Evolutionary conservation across 495 filamentous ascomycete species (phyloP).

Genomic region (Sporormia fimetaria): DNA sequence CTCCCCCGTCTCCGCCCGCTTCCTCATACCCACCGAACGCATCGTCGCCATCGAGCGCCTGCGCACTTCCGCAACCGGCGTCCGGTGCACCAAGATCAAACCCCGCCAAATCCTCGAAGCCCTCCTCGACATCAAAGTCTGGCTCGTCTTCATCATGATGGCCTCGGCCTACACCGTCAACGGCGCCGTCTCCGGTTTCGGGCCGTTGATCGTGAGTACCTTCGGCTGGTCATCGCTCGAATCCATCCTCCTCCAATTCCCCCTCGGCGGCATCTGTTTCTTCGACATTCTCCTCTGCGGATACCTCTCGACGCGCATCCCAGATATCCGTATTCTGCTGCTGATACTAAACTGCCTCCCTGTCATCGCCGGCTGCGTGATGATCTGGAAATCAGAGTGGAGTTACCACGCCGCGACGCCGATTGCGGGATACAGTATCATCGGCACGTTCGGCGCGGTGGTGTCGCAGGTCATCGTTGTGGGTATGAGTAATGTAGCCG

Average conservation of each 20-base stretch:
- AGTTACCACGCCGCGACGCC: slow-evolving; percentile 49
- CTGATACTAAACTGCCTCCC: slow-evolving; percentile 54
- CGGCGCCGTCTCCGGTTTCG: slow-evolving; percentile 65
- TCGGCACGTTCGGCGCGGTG: slow-evolving; percentile 58
- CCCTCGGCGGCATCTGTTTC: slow-evolving; percentile 52
- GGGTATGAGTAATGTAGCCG: slow-evolving; percentile 62
- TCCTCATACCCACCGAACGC: slow-evolving; percentile 40
- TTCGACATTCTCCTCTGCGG: slow-evolving; percentile 55
- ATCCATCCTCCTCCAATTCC: slow-evolving; percentile 62
- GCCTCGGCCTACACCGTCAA: slow-evolving; percentile 58
- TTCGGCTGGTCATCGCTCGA: slow-evolving; percentile 58
- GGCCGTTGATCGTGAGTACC: slow-evolving; percentile 60
- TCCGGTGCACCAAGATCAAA: slow-evolving; percentile 44
- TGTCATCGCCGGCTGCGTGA: slow-evolving; percentile 58
- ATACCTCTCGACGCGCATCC: slow-evolving; percentile 45
- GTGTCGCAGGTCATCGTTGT: slow-evolving; percentile 54
- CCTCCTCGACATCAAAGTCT: slow-evolving; percentile 41
- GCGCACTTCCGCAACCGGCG: slow-evolving; percentile 42
- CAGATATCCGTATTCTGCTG: slow-evolving; percentile 55
- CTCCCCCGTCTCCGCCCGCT: slow-evolving; percentile 44
- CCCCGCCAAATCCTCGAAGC: slow-evolving; percentile 40
- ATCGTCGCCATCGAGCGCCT: slow-evolving; percentile 45
- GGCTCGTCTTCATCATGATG: slow-evolving; percentile 48
- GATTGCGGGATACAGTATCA: slow-evolving; percentile 56
- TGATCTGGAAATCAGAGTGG: slow-evolving; percentile 67